Evolutionary conservation across 2,329 filamentous ascomycete genomes (phyloP).

Genomic region (Ophiostoma quercus): DNA sequence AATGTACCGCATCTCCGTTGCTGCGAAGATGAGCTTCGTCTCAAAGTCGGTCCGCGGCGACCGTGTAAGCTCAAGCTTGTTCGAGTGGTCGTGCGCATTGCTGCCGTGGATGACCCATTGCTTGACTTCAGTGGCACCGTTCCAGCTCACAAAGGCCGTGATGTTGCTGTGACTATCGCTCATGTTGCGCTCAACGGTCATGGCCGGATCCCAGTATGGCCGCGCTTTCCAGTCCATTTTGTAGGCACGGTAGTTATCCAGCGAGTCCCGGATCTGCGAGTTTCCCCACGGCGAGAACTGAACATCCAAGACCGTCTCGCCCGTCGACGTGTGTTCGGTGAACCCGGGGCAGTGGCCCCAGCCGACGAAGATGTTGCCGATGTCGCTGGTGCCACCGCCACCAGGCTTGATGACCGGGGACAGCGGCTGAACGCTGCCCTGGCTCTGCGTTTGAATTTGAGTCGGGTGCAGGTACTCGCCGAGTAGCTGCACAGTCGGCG

Average conservation of each 20-base stretch:
- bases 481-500: conserved; percentile 41
- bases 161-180: neutral
- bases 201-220: conserved; percentile 37
- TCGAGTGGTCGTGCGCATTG: neutral
- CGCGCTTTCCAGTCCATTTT: conserved; percentile 48
- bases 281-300: conserved; percentile 32
- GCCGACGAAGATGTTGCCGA: conserved; percentile 49
- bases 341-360: conserved; percentile 50
- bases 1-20: conserved; percentile 12
- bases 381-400: neutral
- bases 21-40: neutral
- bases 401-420: conserved; percentile 33
- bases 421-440: conserved; percentile 48
- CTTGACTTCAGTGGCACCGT: conserved; percentile 40
- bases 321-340: conserved; percentile 44
- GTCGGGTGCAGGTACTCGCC: conserved; percentile 44
- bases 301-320: conserved; percentile 48
- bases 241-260: conserved; percentile 51
- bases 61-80: neutral
- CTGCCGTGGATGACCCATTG: conserved; percentile 24
- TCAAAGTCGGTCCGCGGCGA: conserved; percentile 13
- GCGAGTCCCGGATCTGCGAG: conserved; percentile 22
- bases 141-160: conserved; percentile 35
- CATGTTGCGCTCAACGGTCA: conserved; percentile 25
- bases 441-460: conserved; percentile 29